These are phyloP conservation scores for Gomphus sp. DNA, from an alignment of 1,284 basidiomycete species.

Conservation along the genomic window DNA sequence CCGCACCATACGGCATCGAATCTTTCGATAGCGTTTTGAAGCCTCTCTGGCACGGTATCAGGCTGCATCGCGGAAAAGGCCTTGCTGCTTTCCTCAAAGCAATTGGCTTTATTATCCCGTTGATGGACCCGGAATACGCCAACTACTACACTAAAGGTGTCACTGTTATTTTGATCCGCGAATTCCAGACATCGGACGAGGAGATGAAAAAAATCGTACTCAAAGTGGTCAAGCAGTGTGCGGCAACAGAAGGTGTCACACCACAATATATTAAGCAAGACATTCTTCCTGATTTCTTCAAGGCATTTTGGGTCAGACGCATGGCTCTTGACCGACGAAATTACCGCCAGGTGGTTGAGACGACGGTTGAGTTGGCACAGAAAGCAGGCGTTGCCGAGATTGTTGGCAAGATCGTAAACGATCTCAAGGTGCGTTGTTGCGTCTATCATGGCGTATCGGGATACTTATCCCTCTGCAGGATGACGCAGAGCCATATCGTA, in stretches of 20 bases:
- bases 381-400: constrained; percentile 97
- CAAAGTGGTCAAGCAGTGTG: constrained; percentile 98
- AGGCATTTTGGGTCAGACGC: constrained; percentile 94
- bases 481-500: constrained; percentile 93
- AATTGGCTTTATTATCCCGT: constrained; percentile 98
- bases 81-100: constrained; percentile 98
- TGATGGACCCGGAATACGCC: constrained; percentile 99
- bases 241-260: constrained; percentile 94
- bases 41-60: constrained; percentile 96
- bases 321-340: constrained; percentile 98
- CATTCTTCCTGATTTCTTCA: constrained; percentile 99
- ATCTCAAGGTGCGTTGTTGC: constrained; percentile 57
- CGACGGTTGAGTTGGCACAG: constrained; percentile 94
- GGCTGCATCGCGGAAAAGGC: constrained; percentile 96
- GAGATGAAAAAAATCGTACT: constrained; percentile 99
- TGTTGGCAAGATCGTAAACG: constrained; percentile 90
- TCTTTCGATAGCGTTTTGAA: constrained; percentile 98
- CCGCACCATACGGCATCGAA: constrained; percentile 98
- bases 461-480: constrained; percentile 30
- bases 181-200: constrained; percentile 99
- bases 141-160: constrained; percentile 98
- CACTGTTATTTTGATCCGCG: constrained; percentile 95
- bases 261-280: constrained; percentile 93
- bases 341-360: constrained; percentile 96
- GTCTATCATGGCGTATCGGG: background rate